Evolutionary conservation across 495 filamentous ascomycete species (phyloP).

Genomic region (Penicillium simplicissimum): DNA sequence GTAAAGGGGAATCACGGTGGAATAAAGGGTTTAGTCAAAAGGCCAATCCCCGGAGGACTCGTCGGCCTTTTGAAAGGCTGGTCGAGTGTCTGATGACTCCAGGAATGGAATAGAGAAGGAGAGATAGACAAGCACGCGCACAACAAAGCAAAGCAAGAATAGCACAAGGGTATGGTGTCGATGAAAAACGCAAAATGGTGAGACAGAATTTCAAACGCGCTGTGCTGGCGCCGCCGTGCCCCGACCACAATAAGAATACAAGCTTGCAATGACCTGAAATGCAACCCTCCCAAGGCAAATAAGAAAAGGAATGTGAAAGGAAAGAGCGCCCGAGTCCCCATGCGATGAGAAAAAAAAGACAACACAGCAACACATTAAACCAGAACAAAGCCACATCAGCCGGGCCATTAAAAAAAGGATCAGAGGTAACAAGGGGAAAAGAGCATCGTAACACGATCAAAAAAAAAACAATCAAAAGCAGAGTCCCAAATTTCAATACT

Average conservation of each 20-base stretch:
- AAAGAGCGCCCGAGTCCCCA: constrained; percentile 44
- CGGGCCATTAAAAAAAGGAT: constrained; percentile 3
- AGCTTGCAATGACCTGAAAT: constrained; percentile 39
- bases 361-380: constrained; percentile 2
- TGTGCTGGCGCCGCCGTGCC: constrained; percentile 23
- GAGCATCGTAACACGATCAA: constrained; percentile 12
- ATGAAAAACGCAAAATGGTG: constrained; percentile 35
- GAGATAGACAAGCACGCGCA: constrained; percentile 1
- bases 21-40: constrained; percentile 18
- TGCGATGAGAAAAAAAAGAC: constrained; percentile 26
- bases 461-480: constrained; percentile 31
- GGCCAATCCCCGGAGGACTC: constrained; percentile 7
- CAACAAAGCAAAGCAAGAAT: constrained; percentile 22
- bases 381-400: neutral
- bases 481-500: constrained; percentile 42
- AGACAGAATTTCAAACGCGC: constrained; percentile 29
- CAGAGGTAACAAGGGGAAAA: neutral
- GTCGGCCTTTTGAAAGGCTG: neutral
- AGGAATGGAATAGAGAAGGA: neutral
- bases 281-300: constrained; percentile 39
- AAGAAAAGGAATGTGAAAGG: constrained; percentile 31
- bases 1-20: constrained; percentile 35
- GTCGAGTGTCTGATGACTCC: neutral
- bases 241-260: constrained; percentile 38
- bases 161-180: constrained; percentile 33